A percentile compares a stretch with the other conserved stretches of the same genome.
phyloP scores from a whole-genome alignment of 192 early-diverging fungal species.

The Martensiomyces pterosporus region DNA sequence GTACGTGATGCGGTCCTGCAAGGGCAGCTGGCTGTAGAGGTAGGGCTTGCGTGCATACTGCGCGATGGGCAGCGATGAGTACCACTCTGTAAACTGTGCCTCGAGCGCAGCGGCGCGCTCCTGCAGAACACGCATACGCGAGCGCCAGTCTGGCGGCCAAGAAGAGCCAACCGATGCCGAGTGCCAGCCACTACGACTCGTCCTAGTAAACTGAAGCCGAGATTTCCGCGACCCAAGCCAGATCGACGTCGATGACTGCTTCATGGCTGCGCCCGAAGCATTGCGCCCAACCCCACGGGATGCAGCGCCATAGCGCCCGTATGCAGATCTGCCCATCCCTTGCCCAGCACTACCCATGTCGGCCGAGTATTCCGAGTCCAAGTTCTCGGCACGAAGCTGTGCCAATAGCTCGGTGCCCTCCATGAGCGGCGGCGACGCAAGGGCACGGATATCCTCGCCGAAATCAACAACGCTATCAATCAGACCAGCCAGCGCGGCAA shows the following conservation, averaged over 20 bases:
- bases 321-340: neutral
- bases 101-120: conserved; percentile 35
- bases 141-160: conserved; percentile 48
- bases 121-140: conserved; percentile 44
- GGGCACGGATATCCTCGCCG: conserved; percentile 38
- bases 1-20: conserved; percentile 44
- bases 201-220: conserved; percentile 9
- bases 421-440: conserved; percentile 28
- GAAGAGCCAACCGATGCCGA: conserved; percentile 15
- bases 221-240: conserved; percentile 34
- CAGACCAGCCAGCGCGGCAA: conserved; percentile 35
- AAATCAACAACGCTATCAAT: conserved; percentile 38
- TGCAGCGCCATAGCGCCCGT: conserved; percentile 10
- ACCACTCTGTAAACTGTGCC: conserved; percentile 39
- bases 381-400: conserved; percentile 29
- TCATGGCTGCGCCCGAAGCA: neutral
- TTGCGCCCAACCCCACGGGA: neutral
- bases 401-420: conserved; percentile 37
- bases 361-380: neutral
- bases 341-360: neutral
- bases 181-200: conserved; percentile 18
- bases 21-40: conserved; percentile 37
- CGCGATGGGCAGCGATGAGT: conserved; percentile 38
- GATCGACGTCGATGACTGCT: conserved; percentile 13
- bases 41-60: conserved; percentile 33